These are phyloP conservation scores for Cynara cardunculus DNA, from an alignment of 129 eudicot species.

Conservation along the genomic window DNA sequence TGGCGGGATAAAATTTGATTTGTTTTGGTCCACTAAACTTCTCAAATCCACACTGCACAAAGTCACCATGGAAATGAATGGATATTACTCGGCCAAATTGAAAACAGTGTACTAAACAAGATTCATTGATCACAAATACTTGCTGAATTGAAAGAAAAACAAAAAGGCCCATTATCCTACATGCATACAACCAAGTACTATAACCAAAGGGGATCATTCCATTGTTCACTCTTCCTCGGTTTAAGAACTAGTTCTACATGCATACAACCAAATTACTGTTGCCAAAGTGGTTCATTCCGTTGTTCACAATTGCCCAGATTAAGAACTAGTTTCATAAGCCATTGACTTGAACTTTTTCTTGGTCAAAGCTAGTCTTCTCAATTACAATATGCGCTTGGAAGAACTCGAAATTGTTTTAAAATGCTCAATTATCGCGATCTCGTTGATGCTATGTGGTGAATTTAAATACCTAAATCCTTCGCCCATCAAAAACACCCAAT, in stretches of 20 bases:
- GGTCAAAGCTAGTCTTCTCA: neutral
- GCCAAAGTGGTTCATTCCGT: neutral
- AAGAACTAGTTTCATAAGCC: neutral
- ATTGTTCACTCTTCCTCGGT: neutral
- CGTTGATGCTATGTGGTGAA: neutral
- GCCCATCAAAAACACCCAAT: neutral
- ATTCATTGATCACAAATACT: neutral
- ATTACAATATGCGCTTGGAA: neutral
- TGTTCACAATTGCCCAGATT: neutral
- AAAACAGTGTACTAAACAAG: slow-evolving; percentile 5
- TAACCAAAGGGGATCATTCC: neutral
- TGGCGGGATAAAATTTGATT: slow-evolving; percentile 63
- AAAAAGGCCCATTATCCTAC: neutral
- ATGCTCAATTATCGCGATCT: neutral
- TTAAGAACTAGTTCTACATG: neutral
- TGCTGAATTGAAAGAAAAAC: neutral
- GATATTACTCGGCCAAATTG: neutral
- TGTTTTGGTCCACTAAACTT: slow-evolving; percentile 76
- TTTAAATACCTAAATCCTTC: neutral
- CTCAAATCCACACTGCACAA: slow-evolving; percentile 84
- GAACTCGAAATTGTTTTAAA: neutral
- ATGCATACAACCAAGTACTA: neutral
- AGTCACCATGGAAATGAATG: slow-evolving; percentile 8
- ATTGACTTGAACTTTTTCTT: neutral
- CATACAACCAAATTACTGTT: neutral